Conservation (phyloP, 225 moss, liverwort and hornwort genomes). For the Physcomitrellopsis africana region DNA sequence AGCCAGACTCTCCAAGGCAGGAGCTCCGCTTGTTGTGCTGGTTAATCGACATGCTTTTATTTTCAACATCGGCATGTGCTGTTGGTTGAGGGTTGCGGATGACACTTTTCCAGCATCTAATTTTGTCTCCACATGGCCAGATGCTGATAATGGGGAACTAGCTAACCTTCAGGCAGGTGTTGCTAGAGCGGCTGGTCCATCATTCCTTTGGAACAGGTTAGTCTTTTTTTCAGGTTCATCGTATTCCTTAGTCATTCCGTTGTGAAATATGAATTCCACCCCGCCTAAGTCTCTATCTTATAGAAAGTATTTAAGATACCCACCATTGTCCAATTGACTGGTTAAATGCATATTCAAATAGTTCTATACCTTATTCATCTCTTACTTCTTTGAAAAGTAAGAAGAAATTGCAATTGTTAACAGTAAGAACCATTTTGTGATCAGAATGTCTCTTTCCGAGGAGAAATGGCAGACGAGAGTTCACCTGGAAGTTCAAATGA, state of each 20-base stretch:
- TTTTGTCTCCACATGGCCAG: constrained; percentile 69
- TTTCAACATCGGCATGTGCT: constrained; percentile 85
- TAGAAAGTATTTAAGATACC: neutral
- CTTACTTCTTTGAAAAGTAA: constrained; percentile 6
- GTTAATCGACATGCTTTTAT: constrained; percentile 91
- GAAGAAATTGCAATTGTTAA: constrained; percentile 14
- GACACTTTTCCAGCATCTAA: constrained; percentile 78
- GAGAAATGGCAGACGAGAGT: constrained; percentile 77
- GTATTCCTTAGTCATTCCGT: neutral
- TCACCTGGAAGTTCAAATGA: constrained; percentile 87
- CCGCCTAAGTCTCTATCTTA: neutral
- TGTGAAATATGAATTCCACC: neutral
- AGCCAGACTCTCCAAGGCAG: constrained; percentile 80
- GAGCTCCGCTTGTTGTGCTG: constrained; percentile 86
- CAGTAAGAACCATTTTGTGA: constrained; percentile 23
- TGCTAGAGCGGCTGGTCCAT: constrained; percentile 62
- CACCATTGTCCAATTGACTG: constrained; percentile 4
- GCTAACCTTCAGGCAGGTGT: constrained; percentile 63
- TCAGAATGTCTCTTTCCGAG: constrained; percentile 64
- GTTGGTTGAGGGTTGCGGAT: constrained; percentile 94
- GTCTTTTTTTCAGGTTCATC: constrained; percentile 5
- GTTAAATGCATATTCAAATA: neutral
- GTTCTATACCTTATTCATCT: constrained; percentile 1
- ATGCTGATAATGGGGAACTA: constrained; percentile 64
- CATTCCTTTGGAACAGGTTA: constrained; percentile 68